Percentiles rank a stretch among this genome's conserved stretches.
Evolutionary conservation across 805 yeast genomes (phyloP).

Genomic region (Cyberlindnera euphorbiae): DNA sequence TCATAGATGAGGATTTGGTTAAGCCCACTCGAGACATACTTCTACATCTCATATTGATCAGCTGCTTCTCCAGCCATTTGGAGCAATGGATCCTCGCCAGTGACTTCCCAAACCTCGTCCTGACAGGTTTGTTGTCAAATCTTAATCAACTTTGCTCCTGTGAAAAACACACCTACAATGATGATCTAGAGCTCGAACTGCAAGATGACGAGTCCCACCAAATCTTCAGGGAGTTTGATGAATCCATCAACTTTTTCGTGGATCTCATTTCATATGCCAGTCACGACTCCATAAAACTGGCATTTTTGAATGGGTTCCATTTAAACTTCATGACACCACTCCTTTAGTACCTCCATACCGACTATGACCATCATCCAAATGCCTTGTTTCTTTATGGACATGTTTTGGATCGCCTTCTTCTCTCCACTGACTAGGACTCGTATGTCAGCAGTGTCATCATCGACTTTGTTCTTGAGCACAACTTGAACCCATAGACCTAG

Average conservation of each 20-base stretch:
- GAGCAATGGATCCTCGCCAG: slow-evolving; percentile 18
- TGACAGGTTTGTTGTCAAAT: slow-evolving; percentile 13
- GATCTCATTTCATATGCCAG: slow-evolving; percentile 10
- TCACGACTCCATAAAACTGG: slow-evolving; percentile 8
- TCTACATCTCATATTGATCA: slow-evolving; percentile 13
- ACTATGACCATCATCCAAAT: too few species aligned
- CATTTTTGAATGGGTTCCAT: slow-evolving; percentile 13
- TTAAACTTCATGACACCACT: slow-evolving; percentile 10
- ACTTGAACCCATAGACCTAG: too few species aligned
- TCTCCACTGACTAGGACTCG: background rate
- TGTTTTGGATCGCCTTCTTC: too few species aligned
- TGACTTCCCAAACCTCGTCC: slow-evolving; percentile 17
- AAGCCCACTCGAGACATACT: slow-evolving; percentile 10
- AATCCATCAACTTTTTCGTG: slow-evolving; percentile 9
- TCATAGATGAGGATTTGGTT: slow-evolving; percentile 14
- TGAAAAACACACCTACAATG: too few species aligned
- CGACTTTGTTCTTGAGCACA: slow-evolving; percentile 5
- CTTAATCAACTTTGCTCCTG: slow-evolving; percentile 14
- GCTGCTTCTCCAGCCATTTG: slow-evolving; percentile 10
- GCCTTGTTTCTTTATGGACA: too few species aligned
- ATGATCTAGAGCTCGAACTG: too few species aligned
- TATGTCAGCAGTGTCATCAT: background rate
- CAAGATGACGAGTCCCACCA: too few species aligned
- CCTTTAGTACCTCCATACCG: slow-evolving; percentile 3
- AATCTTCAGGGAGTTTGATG: slow-evolving; percentile 7